phyloP scores from a whole-genome alignment of 129 eudicot species.

The sunflower (Helianthus annuus) region DNA sequence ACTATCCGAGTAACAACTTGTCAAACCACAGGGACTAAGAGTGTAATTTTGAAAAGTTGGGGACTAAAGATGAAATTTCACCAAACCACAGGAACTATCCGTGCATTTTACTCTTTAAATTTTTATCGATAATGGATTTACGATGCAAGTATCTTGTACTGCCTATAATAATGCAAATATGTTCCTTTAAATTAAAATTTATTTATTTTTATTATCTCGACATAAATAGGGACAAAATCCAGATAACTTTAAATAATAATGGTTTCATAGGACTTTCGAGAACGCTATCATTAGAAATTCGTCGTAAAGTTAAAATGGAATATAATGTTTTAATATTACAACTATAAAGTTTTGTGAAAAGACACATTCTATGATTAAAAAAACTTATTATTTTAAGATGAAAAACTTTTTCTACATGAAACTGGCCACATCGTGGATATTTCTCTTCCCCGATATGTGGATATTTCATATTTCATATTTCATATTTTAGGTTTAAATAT shows the following conservation, averaged over 20 bases:
- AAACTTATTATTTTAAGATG: background rate
- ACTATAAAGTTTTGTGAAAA: background rate
- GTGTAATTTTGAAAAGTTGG: too few species aligned
- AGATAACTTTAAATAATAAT: background rate
- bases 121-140: too few species aligned
- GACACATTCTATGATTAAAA: conserved; percentile 1
- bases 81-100: too few species aligned
- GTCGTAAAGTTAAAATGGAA: background rate
- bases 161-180: too few species aligned
- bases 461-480: too few species aligned
- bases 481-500: background rate
- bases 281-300: background rate
- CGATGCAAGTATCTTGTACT: too few species aligned
- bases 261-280: background rate
- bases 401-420: background rate
- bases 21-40: too few species aligned
- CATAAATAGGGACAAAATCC: background rate
- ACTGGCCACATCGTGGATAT: background rate
- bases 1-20: too few species aligned
- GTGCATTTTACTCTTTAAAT: too few species aligned
- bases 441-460: background rate
- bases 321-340: background rate
- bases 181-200: too few species aligned
- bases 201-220: too few species aligned
- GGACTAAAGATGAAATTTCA: too few species aligned